phyloP scores from a whole-genome alignment of 2,329 filamentous ascomycete genomes.

The Sodiomyces alkalinus region DNA sequence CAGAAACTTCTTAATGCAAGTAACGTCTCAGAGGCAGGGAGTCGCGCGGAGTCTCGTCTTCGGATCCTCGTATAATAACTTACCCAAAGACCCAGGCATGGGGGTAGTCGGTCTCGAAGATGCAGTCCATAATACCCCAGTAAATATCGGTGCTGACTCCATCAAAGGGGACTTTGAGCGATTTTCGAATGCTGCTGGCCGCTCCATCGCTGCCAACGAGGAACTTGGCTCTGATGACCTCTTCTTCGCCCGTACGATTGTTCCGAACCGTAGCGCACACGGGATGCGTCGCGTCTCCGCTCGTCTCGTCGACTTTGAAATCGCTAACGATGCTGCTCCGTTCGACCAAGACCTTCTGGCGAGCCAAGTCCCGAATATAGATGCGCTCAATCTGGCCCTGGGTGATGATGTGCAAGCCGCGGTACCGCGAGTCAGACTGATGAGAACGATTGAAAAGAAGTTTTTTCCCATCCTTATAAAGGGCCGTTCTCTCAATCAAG shows the following conservation, averaged over 20 bases:
- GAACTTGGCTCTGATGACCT: constrained; percentile 15
- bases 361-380: constrained; percentile 18
- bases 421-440: constrained; percentile 18
- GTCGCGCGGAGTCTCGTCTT: too few relatives aligned
- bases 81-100: constrained; percentile 16
- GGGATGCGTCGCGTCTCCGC: constrained; percentile 5
- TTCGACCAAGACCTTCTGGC: constrained; percentile 17
- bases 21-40: too few relatives aligned
- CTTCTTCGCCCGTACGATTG: constrained; percentile 9
- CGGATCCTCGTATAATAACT: too few relatives aligned
- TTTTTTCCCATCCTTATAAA: constrained; percentile 15
- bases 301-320: constrained; percentile 5
- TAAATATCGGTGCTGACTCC: constrained; percentile 17
- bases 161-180: constrained; percentile 15
- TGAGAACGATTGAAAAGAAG: constrained; percentile 12
- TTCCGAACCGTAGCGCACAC: constrained; percentile 10
- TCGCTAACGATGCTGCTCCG: constrained; percentile 10
- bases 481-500: constrained; percentile 14
- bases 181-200: constrained; percentile 15
- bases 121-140: constrained; percentile 17
- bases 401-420: constrained; percentile 18
- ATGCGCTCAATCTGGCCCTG: constrained; percentile 20
- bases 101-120: constrained; percentile 13
- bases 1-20: not conserved
- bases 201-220: constrained; percentile 17